These are phyloP conservation scores for Bipolaris bicolor DNA, from an alignment of 2,329 filamentous ascomycete genomes.

Conservation along the genomic window DNA sequence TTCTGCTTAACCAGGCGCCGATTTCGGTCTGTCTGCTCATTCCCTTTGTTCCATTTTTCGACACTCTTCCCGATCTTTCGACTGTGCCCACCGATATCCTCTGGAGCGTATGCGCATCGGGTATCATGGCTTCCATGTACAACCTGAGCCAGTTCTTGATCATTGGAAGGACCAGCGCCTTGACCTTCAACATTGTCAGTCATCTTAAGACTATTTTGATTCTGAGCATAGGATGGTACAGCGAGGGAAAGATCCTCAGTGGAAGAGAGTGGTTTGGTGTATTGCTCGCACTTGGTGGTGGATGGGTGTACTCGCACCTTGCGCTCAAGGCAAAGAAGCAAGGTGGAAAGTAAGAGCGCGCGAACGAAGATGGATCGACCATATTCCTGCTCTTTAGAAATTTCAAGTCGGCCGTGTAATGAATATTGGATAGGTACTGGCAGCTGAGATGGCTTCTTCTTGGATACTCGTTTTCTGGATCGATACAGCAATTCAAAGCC, in stretches of 20 bases:
- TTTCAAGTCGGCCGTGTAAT: neutral
- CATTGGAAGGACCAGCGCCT: slow-evolving; percentile 49
- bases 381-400: neutral
- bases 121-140: slow-evolving; percentile 52
- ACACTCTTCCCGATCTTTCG: slow-evolving; percentile 49
- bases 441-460: neutral
- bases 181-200: slow-evolving; percentile 51
- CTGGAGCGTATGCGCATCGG: slow-evolving; percentile 50
- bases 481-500: neutral
- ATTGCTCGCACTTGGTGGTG: slow-evolving; percentile 53
- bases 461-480: neutral
- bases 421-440: slow-evolving; percentile 1
- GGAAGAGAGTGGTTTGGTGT: slow-evolving; percentile 52
- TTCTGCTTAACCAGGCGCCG: slow-evolving; percentile 55
- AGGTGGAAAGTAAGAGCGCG: slow-evolving; percentile 31
- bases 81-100: slow-evolving; percentile 50
- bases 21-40: slow-evolving; percentile 54
- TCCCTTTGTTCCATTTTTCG: slow-evolving; percentile 53
- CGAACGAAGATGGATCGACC: neutral
- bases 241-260: slow-evolving; percentile 52
- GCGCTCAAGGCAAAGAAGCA: slow-evolving; percentile 47
- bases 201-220: slow-evolving; percentile 57
- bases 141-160: slow-evolving; percentile 53
- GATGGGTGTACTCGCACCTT: slow-evolving; percentile 55
- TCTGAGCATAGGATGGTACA: slow-evolving; percentile 55